These are phyloP conservation scores for Metschnikowia lunata DNA, from an alignment of 805 yeast genomes.

Conservation along the genomic window DNA sequence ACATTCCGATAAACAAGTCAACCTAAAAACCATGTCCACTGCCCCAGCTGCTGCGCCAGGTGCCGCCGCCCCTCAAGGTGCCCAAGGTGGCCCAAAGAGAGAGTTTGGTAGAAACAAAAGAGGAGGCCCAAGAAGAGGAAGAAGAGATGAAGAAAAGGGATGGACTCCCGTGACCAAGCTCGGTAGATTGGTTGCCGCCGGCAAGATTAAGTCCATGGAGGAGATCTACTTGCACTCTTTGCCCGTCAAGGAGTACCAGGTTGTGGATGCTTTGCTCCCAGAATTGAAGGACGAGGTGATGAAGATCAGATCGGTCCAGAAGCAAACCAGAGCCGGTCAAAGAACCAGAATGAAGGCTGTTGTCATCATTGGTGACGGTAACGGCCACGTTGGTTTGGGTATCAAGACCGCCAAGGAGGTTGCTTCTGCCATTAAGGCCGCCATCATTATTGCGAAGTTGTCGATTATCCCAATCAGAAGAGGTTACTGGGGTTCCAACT, in stretches of 20 bases:
- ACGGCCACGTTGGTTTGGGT: constrained; percentile 99
- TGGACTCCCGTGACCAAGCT: constrained; percentile 99
- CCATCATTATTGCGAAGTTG: constrained; percentile 98
- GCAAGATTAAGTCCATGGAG: constrained; percentile 93
- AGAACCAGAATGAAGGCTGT: constrained; percentile 99
- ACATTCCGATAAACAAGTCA: constrained; percentile 49
- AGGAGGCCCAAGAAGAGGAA: constrained; percentile 45
- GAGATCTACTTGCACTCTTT: constrained; percentile 99
- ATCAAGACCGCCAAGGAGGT: constrained; percentile 99
- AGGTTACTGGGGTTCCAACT: constrained; percentile 99
- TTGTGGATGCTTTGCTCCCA: constrained; percentile 95
- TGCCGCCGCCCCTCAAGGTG: constrained; percentile 3
- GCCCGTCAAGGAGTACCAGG: constrained; percentile 99
- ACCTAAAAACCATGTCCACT: constrained; percentile 31
- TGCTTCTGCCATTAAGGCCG: constrained; percentile 99
- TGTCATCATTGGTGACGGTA: constrained; percentile 98
- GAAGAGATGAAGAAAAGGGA: constrained; percentile 93
- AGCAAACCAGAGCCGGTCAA: constrained; percentile 99
- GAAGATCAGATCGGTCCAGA: constrained; percentile 99
- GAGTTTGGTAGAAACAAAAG: constrained; percentile 52
- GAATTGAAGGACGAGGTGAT: constrained; percentile 96
- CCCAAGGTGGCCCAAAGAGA: constrained; percentile 44
- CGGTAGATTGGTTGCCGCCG: constrained; percentile 99
- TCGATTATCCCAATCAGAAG: constrained; percentile 99
- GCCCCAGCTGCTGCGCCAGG: constrained; percentile 24